A percentile compares a stretch with the other conserved stretches of the same genome.
Conservation (phyloP, 176 grass and related monocot genomes). For the Pontederia paniculata region DNA sequence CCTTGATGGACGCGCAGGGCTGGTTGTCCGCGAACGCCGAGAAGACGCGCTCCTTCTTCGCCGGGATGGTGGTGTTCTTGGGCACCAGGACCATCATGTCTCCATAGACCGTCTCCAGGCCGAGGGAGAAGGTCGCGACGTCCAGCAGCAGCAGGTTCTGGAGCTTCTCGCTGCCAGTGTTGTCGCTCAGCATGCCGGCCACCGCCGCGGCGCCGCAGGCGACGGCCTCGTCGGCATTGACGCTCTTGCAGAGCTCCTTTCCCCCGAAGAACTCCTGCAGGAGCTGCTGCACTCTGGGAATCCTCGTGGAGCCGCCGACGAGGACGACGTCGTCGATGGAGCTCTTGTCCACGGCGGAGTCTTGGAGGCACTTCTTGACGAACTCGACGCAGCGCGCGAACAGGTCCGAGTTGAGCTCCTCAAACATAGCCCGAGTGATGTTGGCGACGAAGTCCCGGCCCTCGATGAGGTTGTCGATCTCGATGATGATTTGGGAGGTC, state of each 20-base stretch:
- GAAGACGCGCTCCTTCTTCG: slow-evolving; percentile 19
- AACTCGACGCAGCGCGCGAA: slow-evolving; percentile 18
- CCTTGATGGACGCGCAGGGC: slow-evolving; percentile 18
- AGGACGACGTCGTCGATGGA: slow-evolving; percentile 17
- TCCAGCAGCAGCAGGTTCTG: slow-evolving; percentile 8
- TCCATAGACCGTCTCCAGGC: slow-evolving; percentile 17
- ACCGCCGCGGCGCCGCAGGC: slow-evolving; percentile 12
- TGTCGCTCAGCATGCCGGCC: slow-evolving; percentile 2
- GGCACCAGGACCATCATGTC: slow-evolving; percentile 20
- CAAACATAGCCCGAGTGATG: slow-evolving; percentile 20
- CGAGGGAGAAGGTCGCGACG: slow-evolving; percentile 14
- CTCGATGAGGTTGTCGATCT: slow-evolving; percentile 18
- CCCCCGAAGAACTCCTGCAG: slow-evolving; percentile 24
- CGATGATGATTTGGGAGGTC: slow-evolving; percentile 15
- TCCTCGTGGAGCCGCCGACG: slow-evolving; percentile 21
- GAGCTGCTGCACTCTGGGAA: slow-evolving; percentile 22
- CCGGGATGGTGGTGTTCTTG: slow-evolving; percentile 12
- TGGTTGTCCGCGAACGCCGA: slow-evolving; percentile 18
- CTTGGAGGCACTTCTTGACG: slow-evolving; percentile 18
- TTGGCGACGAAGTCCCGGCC: slow-evolving; percentile 16
- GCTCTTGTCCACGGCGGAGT: slow-evolving; percentile 10
- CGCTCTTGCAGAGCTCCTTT: slow-evolving; percentile 19
- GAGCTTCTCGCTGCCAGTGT: slow-evolving; percentile 5
- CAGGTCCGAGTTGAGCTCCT: slow-evolving; percentile 21
- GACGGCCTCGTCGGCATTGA: slow-evolving; percentile 19